phyloP scores from a whole-genome alignment of 78 protist genomes.

The Salpingoeca rosetta region DNA sequence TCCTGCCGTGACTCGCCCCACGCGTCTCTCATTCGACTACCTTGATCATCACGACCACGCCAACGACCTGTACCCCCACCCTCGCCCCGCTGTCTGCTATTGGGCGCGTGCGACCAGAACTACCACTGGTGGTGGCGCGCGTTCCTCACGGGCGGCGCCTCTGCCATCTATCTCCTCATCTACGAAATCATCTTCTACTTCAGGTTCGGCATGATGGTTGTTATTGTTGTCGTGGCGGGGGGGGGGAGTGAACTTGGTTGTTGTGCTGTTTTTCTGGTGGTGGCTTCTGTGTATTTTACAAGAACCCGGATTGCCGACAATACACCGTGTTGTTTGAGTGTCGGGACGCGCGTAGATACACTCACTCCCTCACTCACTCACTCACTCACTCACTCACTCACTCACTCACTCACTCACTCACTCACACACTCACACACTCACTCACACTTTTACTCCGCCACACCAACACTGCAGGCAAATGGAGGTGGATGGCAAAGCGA shows the following conservation, averaged over 20 bases:
- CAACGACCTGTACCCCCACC: no score
- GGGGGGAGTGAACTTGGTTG: conserved; percentile 37
- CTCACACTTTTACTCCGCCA: neutral
- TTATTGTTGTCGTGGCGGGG: no score
- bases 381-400: conserved; percentile 42
- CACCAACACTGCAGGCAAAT: conserved; percentile 34
- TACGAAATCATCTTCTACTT: conserved; percentile 77
- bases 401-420: neutral
- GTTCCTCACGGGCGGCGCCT: conserved; percentile 76
- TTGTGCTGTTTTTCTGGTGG: neutral
- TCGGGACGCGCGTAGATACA: no score
- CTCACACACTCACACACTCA: conserved; percentile 17
- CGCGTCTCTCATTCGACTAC: no score
- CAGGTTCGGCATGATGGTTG: no score
- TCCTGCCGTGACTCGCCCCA: no score
- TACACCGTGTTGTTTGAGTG: no score
- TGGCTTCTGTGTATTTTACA: no score
- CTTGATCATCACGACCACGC: no score
- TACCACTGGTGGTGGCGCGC: conserved; percentile 97
- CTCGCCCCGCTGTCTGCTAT: no score
- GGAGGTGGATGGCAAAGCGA: conserved; percentile 12
- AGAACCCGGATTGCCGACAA: no score
- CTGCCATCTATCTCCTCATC: conserved; percentile 80
- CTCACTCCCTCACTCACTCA: neutral
- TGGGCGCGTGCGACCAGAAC: no score